Percentiles rank a stretch among this genome's conserved stretches.
phyloP scores from a whole-genome alignment of 176 grass and related monocot genomes.

The Ensete glaucum region DNA sequence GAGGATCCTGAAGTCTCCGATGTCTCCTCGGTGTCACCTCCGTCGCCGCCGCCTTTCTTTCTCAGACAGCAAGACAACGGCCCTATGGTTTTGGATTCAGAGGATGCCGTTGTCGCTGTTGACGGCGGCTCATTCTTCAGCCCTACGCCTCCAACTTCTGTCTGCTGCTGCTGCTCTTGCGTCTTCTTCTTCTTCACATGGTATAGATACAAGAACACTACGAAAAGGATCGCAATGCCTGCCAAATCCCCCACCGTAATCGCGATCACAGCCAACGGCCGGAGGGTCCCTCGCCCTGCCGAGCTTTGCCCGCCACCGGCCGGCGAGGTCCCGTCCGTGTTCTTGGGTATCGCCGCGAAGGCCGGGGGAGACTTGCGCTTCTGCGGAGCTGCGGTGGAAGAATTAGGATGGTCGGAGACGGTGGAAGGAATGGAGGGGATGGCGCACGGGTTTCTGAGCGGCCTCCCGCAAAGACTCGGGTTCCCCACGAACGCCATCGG shows the following conservation, averaged over 20 bases:
- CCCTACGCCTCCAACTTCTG: background rate
- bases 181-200: slow-evolving; percentile 15
- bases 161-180: background rate
- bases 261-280: slow-evolving; percentile 1
- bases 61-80: slow-evolving; percentile 3
- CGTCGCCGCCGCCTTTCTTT: background rate
- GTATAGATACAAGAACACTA: slow-evolving; percentile 7
- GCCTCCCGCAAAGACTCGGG: slow-evolving; percentile 2
- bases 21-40: slow-evolving; percentile 14
- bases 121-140: background rate
- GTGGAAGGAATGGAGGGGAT: background rate
- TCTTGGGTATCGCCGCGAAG: slow-evolving; percentile 11
- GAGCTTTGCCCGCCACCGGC: background rate
- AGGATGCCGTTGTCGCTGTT: background rate
- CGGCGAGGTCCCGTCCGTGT: background rate
- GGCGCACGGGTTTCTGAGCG: slow-evolving; percentile 6
- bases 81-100: background rate
- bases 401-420: background rate
- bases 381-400: background rate
- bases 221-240: slow-evolving; percentile 13
- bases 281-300: background rate
- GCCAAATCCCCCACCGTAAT: slow-evolving; percentile 14
- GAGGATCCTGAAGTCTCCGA: background rate
- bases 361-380: slow-evolving; percentile 6
- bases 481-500: slow-evolving; percentile 4